Evolutionary conservation across 108 stramenopile genomes (phyloP).

Genomic region (Poteriospumella lacustris): DNA sequence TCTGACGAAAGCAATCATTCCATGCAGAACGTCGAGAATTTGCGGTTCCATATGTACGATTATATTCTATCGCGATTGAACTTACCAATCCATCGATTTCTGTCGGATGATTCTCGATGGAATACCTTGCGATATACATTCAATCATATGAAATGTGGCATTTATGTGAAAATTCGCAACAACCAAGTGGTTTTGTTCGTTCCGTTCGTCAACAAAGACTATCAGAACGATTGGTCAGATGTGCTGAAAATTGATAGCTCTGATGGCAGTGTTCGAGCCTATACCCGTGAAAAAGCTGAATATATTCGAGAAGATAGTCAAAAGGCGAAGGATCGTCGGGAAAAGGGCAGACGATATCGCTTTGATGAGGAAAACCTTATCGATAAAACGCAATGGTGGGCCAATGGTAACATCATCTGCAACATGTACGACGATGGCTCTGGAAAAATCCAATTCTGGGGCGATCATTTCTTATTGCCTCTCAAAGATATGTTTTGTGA

Average conservation of each 20-base stretch:
- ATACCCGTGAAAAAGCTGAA: conserved; percentile 38
- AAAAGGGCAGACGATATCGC: too few relatives aligned
- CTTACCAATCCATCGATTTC: conserved; percentile 44
- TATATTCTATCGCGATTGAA: neutral
- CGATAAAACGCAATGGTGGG: conserved; percentile 89
- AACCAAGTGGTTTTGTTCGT: conserved; percentile 80
- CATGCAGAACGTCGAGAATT: neutral
- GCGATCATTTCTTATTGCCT: conserved; percentile 88
- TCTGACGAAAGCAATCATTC: neutral
- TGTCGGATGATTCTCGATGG: conserved; percentile 14
- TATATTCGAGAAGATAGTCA: conserved; percentile 47
- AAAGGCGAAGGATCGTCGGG: conserved; percentile 68
- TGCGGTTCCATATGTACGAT: too few relatives aligned
- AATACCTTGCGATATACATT: conserved; percentile 87
- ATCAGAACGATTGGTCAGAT: conserved; percentile 47
- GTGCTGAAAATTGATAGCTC: conserved; percentile 28
- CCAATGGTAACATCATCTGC: conserved; percentile 99
- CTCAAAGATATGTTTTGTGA: conserved; percentile 93
- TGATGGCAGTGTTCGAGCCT: conserved; percentile 34
- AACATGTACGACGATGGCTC: conserved; percentile 78
- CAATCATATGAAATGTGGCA: conserved; percentile 98
- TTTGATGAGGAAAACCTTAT: conserved; percentile 86
- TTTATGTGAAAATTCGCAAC: conserved; percentile 88
- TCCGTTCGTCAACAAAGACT: conserved; percentile 80
- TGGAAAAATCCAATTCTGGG: conserved; percentile 80